A percentile compares a stretch with the other conserved stretches of the same genome.
phyloP scores from a whole-genome alignment of 1,284 basidiomycete genomes.

The Puccinia coronata region DNA sequence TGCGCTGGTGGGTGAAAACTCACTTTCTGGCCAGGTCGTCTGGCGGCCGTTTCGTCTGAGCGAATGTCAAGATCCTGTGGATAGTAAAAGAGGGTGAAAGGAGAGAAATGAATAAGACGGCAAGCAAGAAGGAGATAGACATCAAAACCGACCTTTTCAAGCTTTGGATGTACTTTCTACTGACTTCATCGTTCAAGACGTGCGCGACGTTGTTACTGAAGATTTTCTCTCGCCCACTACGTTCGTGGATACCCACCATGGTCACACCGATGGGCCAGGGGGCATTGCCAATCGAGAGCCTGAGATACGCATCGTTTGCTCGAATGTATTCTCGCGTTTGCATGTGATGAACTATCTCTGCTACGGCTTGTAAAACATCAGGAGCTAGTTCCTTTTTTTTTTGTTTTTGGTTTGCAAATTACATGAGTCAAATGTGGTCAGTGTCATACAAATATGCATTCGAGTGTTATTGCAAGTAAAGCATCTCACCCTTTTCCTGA shows the following conservation, averaged over 20 bases:
- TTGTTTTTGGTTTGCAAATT: neutral
- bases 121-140: constrained; percentile 37
- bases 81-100: neutral
- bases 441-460: too few species aligned
- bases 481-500: constrained; percentile 77
- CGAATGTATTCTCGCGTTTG: constrained; percentile 89
- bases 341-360: constrained; percentile 95
- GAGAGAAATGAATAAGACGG: neutral
- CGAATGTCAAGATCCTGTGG: constrained; percentile 80
- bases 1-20: neutral
- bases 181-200: constrained; percentile 97
- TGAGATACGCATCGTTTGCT: constrained; percentile 95
- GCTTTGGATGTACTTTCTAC: constrained; percentile 97
- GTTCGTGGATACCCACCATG: constrained; percentile 98
- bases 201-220: constrained; percentile 95
- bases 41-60: constrained; percentile 90
- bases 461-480: too few species aligned
- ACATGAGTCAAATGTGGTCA: constrained; percentile 60
- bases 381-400: constrained; percentile 76
- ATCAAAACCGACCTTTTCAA: constrained; percentile 71
- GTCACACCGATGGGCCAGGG: constrained; percentile 99
- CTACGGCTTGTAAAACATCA: constrained; percentile 83
- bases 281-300: constrained; percentile 94
- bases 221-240: constrained; percentile 95
- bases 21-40: constrained; percentile 71